Conservation (phyloP, 2,329 filamentous ascomycete genomes). For the Chaetomiaceae sp. region DNA sequence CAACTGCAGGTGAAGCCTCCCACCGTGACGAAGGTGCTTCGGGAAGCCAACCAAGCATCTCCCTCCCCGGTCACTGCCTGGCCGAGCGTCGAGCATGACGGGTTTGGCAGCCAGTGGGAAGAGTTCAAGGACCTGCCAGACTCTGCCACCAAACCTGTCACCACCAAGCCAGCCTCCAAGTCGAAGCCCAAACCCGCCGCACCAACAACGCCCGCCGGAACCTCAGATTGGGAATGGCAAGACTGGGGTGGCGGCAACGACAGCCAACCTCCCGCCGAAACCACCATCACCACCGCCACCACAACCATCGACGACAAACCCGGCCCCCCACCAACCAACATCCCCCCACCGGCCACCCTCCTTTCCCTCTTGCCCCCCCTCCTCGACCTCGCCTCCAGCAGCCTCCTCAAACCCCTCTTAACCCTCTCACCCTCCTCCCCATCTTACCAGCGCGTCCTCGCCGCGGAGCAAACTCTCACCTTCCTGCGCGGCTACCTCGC, state of each 20-base stretch:
- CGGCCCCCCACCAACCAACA: constrained; percentile 66
- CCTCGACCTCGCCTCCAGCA: constrained; percentile 57
- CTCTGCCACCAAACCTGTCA: constrained; percentile 13
- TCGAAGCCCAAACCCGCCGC: constrained; percentile 13
- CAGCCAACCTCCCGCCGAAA: constrained; percentile 20
- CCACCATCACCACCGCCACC: not conserved
- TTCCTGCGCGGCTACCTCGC: constrained; percentile 61
- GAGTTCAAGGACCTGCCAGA: constrained; percentile 43
- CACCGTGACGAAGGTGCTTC: constrained; percentile 29
- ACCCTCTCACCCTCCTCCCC: constrained; percentile 50
- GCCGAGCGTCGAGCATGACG: constrained; percentile 33
- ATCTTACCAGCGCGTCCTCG: constrained; percentile 52
- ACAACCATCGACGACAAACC: constrained; percentile 23
- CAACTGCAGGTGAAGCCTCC: constrained; percentile 44
- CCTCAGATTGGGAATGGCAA: constrained; percentile 46
- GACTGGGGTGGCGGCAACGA: constrained; percentile 33
- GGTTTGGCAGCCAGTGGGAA: constrained; percentile 43
- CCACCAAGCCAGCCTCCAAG: constrained; percentile 12
- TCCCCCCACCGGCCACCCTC: constrained; percentile 80
- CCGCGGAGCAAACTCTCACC: constrained; percentile 52
- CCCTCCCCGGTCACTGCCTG: constrained; percentile 41
- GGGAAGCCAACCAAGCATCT: constrained; percentile 31
- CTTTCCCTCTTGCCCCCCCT: constrained; percentile 69
- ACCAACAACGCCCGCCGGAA: constrained; percentile 18
- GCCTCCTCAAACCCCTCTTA: constrained; percentile 60